phyloP scores from a whole-genome alignment of 305 asterid genomes.

The Rubia tinctorum region DNA sequence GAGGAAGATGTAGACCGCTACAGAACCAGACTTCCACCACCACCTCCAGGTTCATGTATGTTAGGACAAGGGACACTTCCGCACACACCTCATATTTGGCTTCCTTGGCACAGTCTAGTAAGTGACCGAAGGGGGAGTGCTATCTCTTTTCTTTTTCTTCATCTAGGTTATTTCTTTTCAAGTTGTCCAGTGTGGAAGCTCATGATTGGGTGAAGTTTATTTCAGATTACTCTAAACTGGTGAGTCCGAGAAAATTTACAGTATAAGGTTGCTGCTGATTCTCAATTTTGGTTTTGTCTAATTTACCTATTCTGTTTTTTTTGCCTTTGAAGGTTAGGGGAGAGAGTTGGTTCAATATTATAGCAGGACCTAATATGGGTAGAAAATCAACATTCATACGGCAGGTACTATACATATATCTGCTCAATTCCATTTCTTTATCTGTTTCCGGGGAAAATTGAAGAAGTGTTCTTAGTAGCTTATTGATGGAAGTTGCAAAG shows the following conservation, averaged over 20 bases:
- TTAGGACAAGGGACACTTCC: constrained; percentile 32
- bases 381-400: constrained; percentile 96
- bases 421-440: constrained; percentile 1
- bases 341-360: constrained; percentile 94
- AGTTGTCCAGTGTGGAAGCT: constrained; percentile 99
- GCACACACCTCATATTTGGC: too few species aligned
- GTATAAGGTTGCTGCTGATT: neutral
- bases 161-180: too few species aligned
- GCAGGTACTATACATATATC: constrained; percentile 51
- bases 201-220: constrained; percentile 99
- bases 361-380: constrained; percentile 99
- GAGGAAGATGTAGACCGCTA: constrained; percentile 29
- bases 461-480: neutral
- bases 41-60: constrained; percentile 34
- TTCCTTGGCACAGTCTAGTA: too few species aligned
- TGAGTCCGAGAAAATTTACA: constrained; percentile 33
- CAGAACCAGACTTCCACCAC: constrained; percentile 41
- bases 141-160: too few species aligned
- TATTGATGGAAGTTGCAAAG: neutral
- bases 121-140: too few species aligned
- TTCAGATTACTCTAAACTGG: constrained; percentile 92
- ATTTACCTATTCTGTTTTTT: constrained; percentile 23
- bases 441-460: neutral
- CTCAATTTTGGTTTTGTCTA: neutral
- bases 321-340: constrained; percentile 64